Evolutionary conservation across 352 stramenopile genomes (phyloP).

Genomic region (Globisporangium nodosum): DNA sequence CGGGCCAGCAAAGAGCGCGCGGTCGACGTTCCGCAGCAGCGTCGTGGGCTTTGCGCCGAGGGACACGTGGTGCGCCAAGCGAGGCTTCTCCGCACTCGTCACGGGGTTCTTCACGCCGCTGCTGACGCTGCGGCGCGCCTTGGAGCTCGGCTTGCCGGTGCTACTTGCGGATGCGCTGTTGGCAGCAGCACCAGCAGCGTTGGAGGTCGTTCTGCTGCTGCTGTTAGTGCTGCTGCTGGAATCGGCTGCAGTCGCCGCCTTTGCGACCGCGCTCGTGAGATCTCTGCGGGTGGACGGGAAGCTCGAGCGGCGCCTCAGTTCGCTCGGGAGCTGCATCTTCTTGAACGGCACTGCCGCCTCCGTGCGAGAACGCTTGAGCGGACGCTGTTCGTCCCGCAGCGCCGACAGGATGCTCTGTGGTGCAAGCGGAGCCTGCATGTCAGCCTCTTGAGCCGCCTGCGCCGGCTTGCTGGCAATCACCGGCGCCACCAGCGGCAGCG

Average conservation of each 20-base stretch:
- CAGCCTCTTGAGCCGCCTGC: neutral
- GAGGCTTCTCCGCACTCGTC: slow-evolving; percentile 7
- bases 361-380: slow-evolving; percentile 31
- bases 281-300: slow-evolving; percentile 12
- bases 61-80: slow-evolving; percentile 8
- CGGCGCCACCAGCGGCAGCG: slow-evolving; percentile 16
- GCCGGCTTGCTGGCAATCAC: slow-evolving; percentile 1
- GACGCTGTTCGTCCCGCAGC: slow-evolving; percentile 45
- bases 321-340: slow-evolving; percentile 25
- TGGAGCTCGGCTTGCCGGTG: neutral
- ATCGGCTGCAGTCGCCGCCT: neutral
- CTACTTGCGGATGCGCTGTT: neutral
- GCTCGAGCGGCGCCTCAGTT: slow-evolving; percentile 9
- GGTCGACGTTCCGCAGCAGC: slow-evolving; percentile 28
- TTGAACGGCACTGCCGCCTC: slow-evolving; percentile 37
- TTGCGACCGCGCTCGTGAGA: slow-evolving; percentile 2
- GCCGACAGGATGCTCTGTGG: slow-evolving; percentile 57
- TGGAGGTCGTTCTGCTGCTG: neutral
- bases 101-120: neutral
- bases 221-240: slow-evolving; percentile 6
- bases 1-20: slow-evolving; percentile 13
- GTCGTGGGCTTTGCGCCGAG: slow-evolving; percentile 16
- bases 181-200: neutral
- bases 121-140: slow-evolving; percentile 3
- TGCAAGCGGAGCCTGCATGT: slow-evolving; percentile 2